Percentiles rank a stretch among this genome's conserved stretches.
These are phyloP conservation scores for Trichosporon faecale DNA, from an alignment of 1,284 basidiomycete species.

Conservation along the genomic window DNA sequence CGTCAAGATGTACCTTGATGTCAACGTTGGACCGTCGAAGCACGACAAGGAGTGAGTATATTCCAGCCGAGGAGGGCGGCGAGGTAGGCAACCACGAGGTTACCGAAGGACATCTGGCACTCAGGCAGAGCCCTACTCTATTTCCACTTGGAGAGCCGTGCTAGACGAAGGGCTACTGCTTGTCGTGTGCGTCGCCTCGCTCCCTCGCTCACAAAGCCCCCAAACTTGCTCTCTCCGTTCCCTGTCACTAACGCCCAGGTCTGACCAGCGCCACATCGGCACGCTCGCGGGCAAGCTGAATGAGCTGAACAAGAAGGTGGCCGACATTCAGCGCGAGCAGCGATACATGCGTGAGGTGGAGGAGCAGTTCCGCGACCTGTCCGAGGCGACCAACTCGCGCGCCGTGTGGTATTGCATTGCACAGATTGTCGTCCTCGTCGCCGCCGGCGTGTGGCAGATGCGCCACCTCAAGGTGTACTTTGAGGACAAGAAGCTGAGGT, in stretches of 20 bases:
- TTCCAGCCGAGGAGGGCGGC: not conserved
- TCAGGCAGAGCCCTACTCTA: too few relatives aligned
- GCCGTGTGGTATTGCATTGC: constrained; percentile 90
- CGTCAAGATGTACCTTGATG: constrained; percentile 90
- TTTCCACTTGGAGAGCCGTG: too few relatives aligned
- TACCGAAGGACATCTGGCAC: too few relatives aligned
- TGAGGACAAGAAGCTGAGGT: constrained; percentile 80
- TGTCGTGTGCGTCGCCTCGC: too few relatives aligned
- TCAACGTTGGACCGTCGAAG: constrained; percentile 84
- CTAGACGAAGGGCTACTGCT: too few relatives aligned
- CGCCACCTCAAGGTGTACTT: constrained; percentile 85
- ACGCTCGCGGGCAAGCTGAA: constrained; percentile 81
- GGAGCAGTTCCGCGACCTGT: constrained; percentile 82
- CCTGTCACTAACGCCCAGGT: not conserved
- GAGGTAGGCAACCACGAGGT: too few relatives aligned
- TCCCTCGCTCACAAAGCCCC: too few relatives aligned
- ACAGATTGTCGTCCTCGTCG: constrained; percentile 80
- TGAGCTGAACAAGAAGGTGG: constrained; percentile 87
- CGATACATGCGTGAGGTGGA: constrained; percentile 97
- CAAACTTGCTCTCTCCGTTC: not conserved
- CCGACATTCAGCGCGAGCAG: constrained; percentile 91
- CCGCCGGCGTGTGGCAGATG: constrained; percentile 88
- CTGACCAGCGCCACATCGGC: constrained; percentile 65
- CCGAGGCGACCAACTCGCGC: constrained; percentile 79
- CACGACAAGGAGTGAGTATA: constrained; percentile 65